A percentile compares a stretch with the other conserved stretches of the same genome.
phyloP scores from a whole-genome alignment of 352 stramenopile genomes.

The Stramenopiles sp. region DNA sequence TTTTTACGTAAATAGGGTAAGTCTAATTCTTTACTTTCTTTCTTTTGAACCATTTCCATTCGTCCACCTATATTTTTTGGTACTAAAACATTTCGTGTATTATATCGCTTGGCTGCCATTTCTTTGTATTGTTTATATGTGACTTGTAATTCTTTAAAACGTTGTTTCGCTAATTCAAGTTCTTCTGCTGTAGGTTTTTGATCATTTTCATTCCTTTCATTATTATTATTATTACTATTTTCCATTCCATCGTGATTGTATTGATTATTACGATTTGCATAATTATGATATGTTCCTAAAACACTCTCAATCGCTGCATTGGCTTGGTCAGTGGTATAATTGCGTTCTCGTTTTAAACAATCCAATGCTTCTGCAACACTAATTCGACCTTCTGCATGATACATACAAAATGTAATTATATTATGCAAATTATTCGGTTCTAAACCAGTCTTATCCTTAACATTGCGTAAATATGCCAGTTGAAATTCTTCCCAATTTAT shows the following conservation, averaged over 20 bases:
- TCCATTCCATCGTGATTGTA: background rate
- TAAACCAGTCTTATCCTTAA: conserved; percentile 1
- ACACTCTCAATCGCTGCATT: background rate
- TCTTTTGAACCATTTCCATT: background rate
- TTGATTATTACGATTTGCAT: background rate
- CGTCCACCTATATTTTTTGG: background rate
- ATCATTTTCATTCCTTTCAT: background rate
- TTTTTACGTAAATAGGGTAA: conserved; percentile 3
- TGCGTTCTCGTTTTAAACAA: background rate
- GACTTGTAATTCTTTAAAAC: background rate
- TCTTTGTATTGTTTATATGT: conserved; percentile 1
- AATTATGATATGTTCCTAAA: background rate
- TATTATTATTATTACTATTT: background rate
- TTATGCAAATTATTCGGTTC: conserved; percentile 1
- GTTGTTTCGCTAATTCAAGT: background rate
- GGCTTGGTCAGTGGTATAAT: background rate
- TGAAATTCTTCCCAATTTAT: conserved; percentile 8
- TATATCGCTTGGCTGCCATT: conserved; percentile 4
- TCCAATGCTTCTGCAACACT: background rate
- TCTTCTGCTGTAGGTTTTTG: background rate
- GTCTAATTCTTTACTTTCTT: background rate
- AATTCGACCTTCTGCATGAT: conserved; percentile 4
- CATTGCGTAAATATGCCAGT: background rate
- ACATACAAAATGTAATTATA: background rate
- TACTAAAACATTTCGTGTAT: background rate